Percentiles rank a stretch among this genome's conserved stretches.
phyloP scores from a whole-genome alignment of 2,329 filamentous ascomycete genomes.

The Blumeria hordei region DNA sequence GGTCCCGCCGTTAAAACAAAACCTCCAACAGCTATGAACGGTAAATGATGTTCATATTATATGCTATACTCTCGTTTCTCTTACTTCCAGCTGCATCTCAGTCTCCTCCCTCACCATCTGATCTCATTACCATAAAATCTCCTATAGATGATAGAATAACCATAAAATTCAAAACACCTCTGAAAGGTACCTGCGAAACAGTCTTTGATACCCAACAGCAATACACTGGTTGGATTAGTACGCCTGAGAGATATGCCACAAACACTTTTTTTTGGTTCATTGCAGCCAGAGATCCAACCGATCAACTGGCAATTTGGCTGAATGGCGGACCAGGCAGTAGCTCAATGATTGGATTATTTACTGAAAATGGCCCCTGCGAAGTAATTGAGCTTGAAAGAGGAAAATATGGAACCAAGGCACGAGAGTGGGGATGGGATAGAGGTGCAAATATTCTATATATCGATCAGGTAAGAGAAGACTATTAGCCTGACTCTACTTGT shows the following conservation, averaged over 20 bases:
- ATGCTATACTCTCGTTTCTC: too few species aligned
- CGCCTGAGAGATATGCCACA: conserved; percentile 29
- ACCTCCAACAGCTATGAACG: too few species aligned
- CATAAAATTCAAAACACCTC: conserved; percentile 40
- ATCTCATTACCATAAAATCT: conserved; percentile 32
- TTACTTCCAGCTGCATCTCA: conserved; percentile 8
- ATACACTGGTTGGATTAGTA: conserved; percentile 43
- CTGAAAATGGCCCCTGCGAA: conserved; percentile 30
- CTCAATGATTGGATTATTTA: conserved; percentile 39
- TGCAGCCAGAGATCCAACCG: conserved; percentile 21
- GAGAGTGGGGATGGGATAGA: conserved; percentile 42
- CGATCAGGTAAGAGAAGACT: conserved; percentile 21
- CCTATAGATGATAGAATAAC: conserved; percentile 38
- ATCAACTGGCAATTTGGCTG: conserved; percentile 35
- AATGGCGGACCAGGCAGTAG: conserved; percentile 43
- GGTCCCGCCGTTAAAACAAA: too few species aligned
- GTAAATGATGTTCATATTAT: too few species aligned
- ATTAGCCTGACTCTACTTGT: not conserved
- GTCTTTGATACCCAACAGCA: conserved; percentile 41
- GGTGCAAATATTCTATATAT: conserved; percentile 29
- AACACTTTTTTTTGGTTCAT: conserved; percentile 26
- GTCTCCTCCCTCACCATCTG: conserved; percentile 16
- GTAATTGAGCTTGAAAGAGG: conserved; percentile 23
- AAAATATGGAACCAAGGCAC: conserved; percentile 28
- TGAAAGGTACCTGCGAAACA: conserved; percentile 36